phyloP scores from a whole-genome alignment of 164 flowering plant species.

The Stephania cephalantha region DNA sequence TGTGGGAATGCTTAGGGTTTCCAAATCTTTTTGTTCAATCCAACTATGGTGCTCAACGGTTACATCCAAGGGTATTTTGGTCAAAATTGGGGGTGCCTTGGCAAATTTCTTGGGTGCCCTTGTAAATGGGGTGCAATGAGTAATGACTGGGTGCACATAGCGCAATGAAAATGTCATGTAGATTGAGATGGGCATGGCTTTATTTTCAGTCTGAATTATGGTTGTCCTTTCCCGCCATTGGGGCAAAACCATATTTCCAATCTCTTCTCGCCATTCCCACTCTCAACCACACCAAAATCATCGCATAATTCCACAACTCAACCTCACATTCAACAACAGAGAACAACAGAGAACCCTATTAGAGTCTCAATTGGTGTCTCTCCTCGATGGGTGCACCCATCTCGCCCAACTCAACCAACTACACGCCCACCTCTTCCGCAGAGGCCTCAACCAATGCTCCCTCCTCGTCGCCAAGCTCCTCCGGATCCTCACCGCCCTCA shows the following conservation, averaged over 20 bases:
- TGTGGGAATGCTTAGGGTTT: too few species aligned
- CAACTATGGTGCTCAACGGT: too few species aligned
- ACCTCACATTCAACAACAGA: not conserved
- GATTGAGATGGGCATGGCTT: not conserved
- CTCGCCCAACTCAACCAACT: conserved; percentile 20
- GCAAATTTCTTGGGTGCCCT: too few species aligned
- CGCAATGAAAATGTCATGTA: too few species aligned
- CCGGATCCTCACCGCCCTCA: conserved; percentile 19
- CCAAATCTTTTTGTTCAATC: too few species aligned
- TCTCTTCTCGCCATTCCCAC: not conserved
- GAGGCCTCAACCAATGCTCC: conserved; percentile 24
- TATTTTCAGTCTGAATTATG: not conserved
- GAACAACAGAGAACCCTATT: conserved; percentile 6
- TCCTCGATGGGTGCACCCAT: conserved; percentile 12
- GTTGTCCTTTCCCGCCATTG: conserved; percentile 12
- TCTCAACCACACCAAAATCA: not conserved
- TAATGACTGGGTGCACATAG: too few species aligned
- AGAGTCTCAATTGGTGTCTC: conserved; percentile 16
- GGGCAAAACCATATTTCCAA: not conserved
- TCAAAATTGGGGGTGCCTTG: too few species aligned
- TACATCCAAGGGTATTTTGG: too few species aligned
- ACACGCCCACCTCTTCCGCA: conserved; percentile 21
- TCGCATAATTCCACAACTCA: not conserved
- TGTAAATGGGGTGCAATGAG: too few species aligned
- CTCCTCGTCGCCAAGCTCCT: conserved; percentile 23